phyloP scores from a whole-genome alignment of 305 asterid genomes.

The Solanum aculeatissimum region DNA sequence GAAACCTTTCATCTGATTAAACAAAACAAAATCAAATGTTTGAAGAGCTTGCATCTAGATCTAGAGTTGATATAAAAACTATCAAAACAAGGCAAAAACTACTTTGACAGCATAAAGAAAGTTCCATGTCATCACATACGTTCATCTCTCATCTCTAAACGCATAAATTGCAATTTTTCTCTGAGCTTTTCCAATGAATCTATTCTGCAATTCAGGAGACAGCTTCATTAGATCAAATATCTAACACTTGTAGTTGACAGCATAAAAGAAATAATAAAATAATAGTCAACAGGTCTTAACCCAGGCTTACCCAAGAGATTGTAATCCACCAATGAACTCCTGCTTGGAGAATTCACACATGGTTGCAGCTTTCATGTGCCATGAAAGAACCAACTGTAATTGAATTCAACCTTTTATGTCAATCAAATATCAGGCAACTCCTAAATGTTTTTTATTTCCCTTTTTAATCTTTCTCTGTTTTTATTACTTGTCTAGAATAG shows the following conservation, averaged over 20 bases:
- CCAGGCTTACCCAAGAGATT: slow-evolving; percentile 75
- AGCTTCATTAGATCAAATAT: slow-evolving; percentile 1
- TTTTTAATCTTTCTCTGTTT: background rate
- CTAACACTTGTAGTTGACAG: background rate
- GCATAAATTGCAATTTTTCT: slow-evolving; percentile 86
- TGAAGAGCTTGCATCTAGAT: background rate
- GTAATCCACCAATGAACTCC: slow-evolving; percentile 87
- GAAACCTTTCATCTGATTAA: background rate
- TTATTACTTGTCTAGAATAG: background rate
- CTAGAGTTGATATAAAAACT: background rate
- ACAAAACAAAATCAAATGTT: background rate
- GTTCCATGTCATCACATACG: slow-evolving; percentile 49
- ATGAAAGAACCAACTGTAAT: slow-evolving; percentile 83
- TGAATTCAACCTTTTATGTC: background rate
- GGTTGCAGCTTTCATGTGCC: slow-evolving; percentile 99
- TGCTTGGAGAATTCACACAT: slow-evolving; percentile 99
- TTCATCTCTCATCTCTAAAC: slow-evolving; percentile 89
- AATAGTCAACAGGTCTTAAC: slow-evolving; percentile 1
- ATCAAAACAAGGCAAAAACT: background rate
- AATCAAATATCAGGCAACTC: background rate
- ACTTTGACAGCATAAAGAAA: background rate
- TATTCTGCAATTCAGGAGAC: slow-evolving; percentile 44
- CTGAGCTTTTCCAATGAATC: slow-evolving; percentile 87
- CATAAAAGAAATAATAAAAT: background rate
- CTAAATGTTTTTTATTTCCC: background rate